phyloP scores from a whole-genome alignment of 1,284 basidiomycete species.

The Moesziomyces antarcticus region DNA sequence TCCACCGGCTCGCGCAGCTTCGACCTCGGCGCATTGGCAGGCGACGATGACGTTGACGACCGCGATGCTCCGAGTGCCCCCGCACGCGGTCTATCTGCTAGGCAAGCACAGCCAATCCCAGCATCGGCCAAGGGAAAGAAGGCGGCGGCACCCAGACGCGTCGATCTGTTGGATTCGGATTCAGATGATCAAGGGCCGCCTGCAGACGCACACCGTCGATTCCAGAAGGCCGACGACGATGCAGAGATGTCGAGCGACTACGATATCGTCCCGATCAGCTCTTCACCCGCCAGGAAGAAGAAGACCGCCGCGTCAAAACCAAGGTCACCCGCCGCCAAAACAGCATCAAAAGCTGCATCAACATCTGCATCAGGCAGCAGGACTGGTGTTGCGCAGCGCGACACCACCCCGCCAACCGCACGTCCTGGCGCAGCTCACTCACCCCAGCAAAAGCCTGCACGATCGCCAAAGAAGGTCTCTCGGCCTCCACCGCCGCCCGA shows the following conservation, averaged over 20 bases:
- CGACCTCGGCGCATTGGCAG: constrained; percentile 52
- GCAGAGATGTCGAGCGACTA: constrained; percentile 11
- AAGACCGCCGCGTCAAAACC: constrained; percentile 3
- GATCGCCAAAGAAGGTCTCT: too few relatives aligned
- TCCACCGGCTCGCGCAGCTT: constrained; percentile 53
- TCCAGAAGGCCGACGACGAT: constrained; percentile 9
- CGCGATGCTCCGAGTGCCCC: constrained; percentile 7
- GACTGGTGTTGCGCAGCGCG: background rate
- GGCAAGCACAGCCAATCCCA: constrained; percentile 11
- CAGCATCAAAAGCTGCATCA: background rate
- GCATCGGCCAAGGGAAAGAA: constrained; percentile 22
- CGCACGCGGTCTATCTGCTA: constrained; percentile 19
- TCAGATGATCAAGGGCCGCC: constrained; percentile 13
- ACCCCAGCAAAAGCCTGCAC: too few relatives aligned
- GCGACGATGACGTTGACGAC: constrained; percentile 56
- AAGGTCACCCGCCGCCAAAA: constrained; percentile 9
- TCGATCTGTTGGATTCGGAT: constrained; percentile 36
- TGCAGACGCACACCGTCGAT: too few relatives aligned
- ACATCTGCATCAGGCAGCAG: constrained; percentile 3
- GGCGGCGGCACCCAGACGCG: background rate
- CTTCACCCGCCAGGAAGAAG: constrained; percentile 5
- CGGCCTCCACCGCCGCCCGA: too few relatives aligned
- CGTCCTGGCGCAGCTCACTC: too few relatives aligned
- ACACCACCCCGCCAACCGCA: background rate
- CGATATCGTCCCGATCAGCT: constrained; percentile 10